These are phyloP conservation scores for Pythium phragmitis DNA, from an alignment of 352 stramenopile species.

Conservation along the genomic window DNA sequence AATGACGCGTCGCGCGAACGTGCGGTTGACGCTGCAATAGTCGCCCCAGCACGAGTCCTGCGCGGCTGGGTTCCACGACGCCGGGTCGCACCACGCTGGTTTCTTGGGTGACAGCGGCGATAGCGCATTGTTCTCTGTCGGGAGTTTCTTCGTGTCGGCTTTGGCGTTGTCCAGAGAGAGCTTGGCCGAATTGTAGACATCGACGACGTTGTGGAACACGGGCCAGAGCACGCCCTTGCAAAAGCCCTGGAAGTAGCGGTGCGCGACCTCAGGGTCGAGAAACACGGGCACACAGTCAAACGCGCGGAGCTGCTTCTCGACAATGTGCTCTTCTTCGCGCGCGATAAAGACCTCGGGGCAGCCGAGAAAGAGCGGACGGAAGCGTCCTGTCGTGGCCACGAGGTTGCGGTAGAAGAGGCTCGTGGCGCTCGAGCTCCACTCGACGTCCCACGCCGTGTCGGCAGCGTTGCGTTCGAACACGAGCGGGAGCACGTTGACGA, in stretches of 20 bases:
- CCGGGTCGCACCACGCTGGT: constrained; percentile 48
- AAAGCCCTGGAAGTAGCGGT: constrained; percentile 91
- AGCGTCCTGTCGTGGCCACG: constrained; percentile 47
- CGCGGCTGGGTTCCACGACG: constrained; percentile 77
- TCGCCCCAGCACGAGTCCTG: constrained; percentile 77
- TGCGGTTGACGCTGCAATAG: constrained; percentile 76
- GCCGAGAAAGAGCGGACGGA: constrained; percentile 65
- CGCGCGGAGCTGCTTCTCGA: constrained; percentile 75
- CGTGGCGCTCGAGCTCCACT: constrained; percentile 71
- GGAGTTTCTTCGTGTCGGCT: neutral
- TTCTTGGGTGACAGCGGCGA: constrained; percentile 7
- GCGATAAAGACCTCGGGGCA: constrained; percentile 76
- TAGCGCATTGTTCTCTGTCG: neutral
- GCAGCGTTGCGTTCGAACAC: constrained; percentile 58
- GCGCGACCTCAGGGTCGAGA: constrained; percentile 83
- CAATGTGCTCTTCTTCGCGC: constrained; percentile 49
- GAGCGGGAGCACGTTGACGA: constrained; percentile 78
- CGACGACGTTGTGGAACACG: constrained; percentile 96
- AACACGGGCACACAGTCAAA: constrained; percentile 97
- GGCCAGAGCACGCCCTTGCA: constrained; percentile 98
- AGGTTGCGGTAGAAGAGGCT: constrained; percentile 79
- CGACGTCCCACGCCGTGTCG: constrained; percentile 51
- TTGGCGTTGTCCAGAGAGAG: constrained; percentile 52
- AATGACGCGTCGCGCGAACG: constrained; percentile 40
- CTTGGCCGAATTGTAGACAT: constrained; percentile 92